phyloP scores from a whole-genome alignment of 2,329 filamentous ascomycete species.

The Curvularia sp. region DNA sequence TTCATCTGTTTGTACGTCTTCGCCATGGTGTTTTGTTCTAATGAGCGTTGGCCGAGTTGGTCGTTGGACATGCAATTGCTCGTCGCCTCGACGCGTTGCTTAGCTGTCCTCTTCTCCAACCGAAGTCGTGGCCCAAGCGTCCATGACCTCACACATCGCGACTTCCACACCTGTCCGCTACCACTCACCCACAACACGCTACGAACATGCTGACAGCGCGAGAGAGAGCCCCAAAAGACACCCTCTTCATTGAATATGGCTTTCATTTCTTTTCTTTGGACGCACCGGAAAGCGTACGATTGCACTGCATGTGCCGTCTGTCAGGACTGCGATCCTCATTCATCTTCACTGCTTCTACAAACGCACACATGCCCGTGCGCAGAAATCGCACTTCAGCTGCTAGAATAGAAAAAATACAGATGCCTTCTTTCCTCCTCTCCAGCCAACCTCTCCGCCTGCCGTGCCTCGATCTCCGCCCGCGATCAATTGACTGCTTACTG shows the following conservation, averaged over 20 bases:
- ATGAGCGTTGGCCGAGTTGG: slow-evolving; percentile 21
- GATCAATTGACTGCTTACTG: slow-evolving; percentile 15
- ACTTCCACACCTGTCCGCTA: background rate
- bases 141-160: slow-evolving; percentile 19
- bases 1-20: slow-evolving; percentile 86
- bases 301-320: slow-evolving; percentile 5
- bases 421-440: background rate
- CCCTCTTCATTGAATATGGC: rapidly evolving
- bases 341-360: slow-evolving; percentile 14
- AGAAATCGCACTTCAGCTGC: slow-evolving; percentile 2
- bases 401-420: slow-evolving; percentile 4
- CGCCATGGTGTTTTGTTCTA: slow-evolving; percentile 34
- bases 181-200: background rate
- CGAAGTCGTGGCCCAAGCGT: slow-evolving; percentile 13
- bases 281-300: background rate
- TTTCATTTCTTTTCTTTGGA: background rate
- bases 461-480: background rate
- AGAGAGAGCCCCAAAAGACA: rapidly evolving
- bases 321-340: slow-evolving; percentile 13
- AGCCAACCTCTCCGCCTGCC: background rate
- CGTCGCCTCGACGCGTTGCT: slow-evolving; percentile 26
- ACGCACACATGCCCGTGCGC: slow-evolving; percentile 2
- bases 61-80: slow-evolving; percentile 15
- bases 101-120: slow-evolving; percentile 25
- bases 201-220: background rate